Evolutionary conservation across 352 stramenopile genomes (phyloP), one percentile per base, ranked within the genome.

Genomic region (Pythium volutum): DNA sequence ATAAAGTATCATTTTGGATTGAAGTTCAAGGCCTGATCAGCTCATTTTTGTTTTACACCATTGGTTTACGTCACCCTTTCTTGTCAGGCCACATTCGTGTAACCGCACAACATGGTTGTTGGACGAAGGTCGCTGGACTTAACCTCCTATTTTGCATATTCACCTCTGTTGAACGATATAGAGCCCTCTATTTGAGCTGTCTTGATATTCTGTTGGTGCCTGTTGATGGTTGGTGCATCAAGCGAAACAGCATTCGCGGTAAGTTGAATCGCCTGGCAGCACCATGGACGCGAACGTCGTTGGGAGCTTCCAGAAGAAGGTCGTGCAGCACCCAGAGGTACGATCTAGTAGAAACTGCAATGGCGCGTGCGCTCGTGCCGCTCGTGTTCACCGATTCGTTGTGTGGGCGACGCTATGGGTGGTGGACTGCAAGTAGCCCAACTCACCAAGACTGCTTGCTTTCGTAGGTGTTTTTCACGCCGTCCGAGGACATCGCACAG

Each of bases 261-360:
- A 52, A 61, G 49, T 62, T 53, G 61, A 67, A 38, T 53, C 27
- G 56, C 34, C 15, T 36, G 25, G n/a, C 12, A 42, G 22, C 43
- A 58, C 25, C 31, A 91, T 91, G 81, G 77, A 91, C 79, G 70
- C 75, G 33, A 71, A 71, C 38, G 73, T 76, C 45, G 76, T 86
- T 42, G 58, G 73, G 51, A 74, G 70, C 59, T 90, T 93, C 64
- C 76, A 77, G 66, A 62, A 77, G 48, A 88, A 88, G 45, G 77
- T 93, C 43, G 68, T 89, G 55, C 69, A 81, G 53, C 68, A 88
- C 52, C 83, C 83, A 59, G 83, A 93, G 77, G 79, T 88, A 71
- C 36, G 70, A 8, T 20, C 54, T 4, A 15, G 39, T 55, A 55
- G 22, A 20, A 2, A 15, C 22, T 22, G 14, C 15, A 3, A 16